Base-by-base conservation (phyloP, 2,329 filamentous ascomycete species). In the Neonectria ditissima region DNA sequence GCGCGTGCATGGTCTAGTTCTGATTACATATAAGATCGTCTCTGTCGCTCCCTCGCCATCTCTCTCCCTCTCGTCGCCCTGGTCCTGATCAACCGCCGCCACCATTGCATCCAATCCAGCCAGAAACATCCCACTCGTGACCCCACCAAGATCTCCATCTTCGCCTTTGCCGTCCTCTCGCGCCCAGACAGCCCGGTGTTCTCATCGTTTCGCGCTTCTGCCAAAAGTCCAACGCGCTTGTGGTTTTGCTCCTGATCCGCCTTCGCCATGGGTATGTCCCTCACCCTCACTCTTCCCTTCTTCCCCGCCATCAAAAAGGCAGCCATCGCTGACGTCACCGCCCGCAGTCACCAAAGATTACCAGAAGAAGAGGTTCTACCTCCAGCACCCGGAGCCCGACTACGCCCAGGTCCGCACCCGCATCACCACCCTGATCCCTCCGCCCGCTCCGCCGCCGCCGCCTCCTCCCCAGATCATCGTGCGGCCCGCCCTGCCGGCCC, bases 281-380 rank as follows among this genome's bases (percentile, higher is more conserved):
- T 45, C 28, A 13, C 44, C 22, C 26, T 45, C 28, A 13, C 45
- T 28, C 45, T 37, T 32, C 32, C 41, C 44, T 16, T 39, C 65
- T 59, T 57, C 44, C 41, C 55, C 54, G 44, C 48, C 65, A 48
- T 62, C 48, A 54, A 55, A 37, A 63, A 52, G n/a, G n/a, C n/a
- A n/a, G n/a, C n/a, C 55, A 62, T 69, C 58, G 62, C 72, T 75
- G 67, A 75, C 70, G 57, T 69, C 67, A 67, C 66, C 39, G 16
- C 52, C 52, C 56, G 57, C 56, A 75, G 69, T 71, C 62, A 74
- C 72, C 67, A 73, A 66, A 56, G 68, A 76, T 30, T 73, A 76
- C 63, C 65, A 69, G 65, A 82, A 82, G 73, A 82, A 80, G 74
- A 79, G 78, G 62, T 74, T 82, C 69, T 82, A 82, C 63, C 77